These are phyloP conservation scores for Penicillium hesseltinei DNA, from an alignment of 2,329 filamentous ascomycete species.

Conservation along the genomic window DNA sequence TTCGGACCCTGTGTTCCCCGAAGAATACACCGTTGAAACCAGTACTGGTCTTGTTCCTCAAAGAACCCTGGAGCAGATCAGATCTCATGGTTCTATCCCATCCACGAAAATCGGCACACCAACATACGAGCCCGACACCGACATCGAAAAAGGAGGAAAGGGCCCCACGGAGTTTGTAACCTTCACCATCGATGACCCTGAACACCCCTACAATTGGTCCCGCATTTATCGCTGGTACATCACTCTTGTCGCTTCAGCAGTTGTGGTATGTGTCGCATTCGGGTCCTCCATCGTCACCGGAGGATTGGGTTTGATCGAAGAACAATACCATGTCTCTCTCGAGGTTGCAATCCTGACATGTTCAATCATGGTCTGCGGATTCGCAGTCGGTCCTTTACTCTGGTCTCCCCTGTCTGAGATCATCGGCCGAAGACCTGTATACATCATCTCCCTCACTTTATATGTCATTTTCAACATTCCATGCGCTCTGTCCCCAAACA, in stretches of 20 bases:
- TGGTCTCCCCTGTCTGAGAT: conserved; percentile 35
- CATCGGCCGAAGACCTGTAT: conserved; percentile 34
- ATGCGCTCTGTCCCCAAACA: conserved; percentile 34
- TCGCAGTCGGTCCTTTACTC: conserved; percentile 55
- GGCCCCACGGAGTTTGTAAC: conserved; percentile 49
- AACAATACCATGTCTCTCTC: conserved; percentile 66
- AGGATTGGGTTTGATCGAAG: conserved; percentile 61
- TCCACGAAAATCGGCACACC: conserved; percentile 2
- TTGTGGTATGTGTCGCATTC: conserved; percentile 68
- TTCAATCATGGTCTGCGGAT: conserved; percentile 72
- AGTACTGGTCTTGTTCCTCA: conserved; percentile 23
- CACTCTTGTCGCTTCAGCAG: conserved; percentile 75
- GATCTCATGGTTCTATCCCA: conserved; percentile 14
- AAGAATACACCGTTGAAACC: conserved; percentile 25
- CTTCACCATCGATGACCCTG: conserved; percentile 65
- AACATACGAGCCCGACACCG: conserved; percentile 9
- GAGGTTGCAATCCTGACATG: conserved; percentile 70
- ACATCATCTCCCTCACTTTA: conserved; percentile 33
- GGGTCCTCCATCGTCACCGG: conserved; percentile 71
- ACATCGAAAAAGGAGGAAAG: conserved; percentile 29
- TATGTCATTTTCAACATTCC: conserved; percentile 39
- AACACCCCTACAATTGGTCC: conserved; percentile 78
- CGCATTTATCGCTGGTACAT: conserved; percentile 72
- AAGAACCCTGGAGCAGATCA: conserved; percentile 18
- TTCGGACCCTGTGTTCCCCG: conserved; percentile 21